Percentiles rank a stretch among this genome's conserved stretches.
These are phyloP conservation scores for Blechomonas ayalai DNA, from an alignment of 208 protist genomes.

Conservation along the genomic window DNA sequence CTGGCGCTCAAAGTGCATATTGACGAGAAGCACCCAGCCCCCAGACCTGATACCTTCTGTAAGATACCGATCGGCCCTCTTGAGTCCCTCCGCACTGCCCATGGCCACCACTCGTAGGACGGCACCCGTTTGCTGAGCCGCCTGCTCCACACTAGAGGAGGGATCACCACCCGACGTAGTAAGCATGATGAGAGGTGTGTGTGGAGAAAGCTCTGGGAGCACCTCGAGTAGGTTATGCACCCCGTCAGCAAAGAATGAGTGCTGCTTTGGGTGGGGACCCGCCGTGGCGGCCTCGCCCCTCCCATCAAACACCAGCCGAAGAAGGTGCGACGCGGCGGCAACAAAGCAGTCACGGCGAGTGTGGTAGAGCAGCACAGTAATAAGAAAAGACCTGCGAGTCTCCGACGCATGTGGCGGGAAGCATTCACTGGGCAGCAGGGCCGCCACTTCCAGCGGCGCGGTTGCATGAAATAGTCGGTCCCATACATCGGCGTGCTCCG, in stretches of 20 bases:
- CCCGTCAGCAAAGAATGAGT: slow-evolving; percentile 41
- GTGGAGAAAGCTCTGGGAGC: slow-evolving; percentile 43
- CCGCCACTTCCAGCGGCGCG: slow-evolving; percentile 24
- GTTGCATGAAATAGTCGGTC: slow-evolving; percentile 33
- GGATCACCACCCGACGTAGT: slow-evolving; percentile 94
- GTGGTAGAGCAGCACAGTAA: slow-evolving; percentile 62
- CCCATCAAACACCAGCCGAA: slow-evolving; percentile 64
- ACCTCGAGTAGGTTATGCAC: slow-evolving; percentile 41
- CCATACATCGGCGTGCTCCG: slow-evolving; percentile 31
- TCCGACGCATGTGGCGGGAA: slow-evolving; percentile 23
- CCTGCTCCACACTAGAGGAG: slow-evolving; percentile 81
- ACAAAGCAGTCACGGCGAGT: slow-evolving; percentile 72
- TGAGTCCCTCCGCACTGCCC: slow-evolving; percentile 93
- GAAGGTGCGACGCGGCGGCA: slow-evolving; percentile 37
- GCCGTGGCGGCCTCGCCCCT: not conserved
- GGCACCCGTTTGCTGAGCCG: slow-evolving; percentile 54
- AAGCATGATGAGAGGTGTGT: slow-evolving; percentile 82
- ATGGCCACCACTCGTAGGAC: slow-evolving; percentile 88
- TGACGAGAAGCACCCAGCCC: slow-evolving; percentile 98
- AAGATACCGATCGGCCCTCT: slow-evolving; percentile 90
- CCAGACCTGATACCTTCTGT: slow-evolving; percentile 65
- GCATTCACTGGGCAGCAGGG: slow-evolving; percentile 22
- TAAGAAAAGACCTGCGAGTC: slow-evolving; percentile 44
- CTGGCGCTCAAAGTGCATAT: slow-evolving; percentile 94
- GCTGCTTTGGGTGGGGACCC: slow-evolving; percentile 1